A percentile compares a stretch with the other conserved stretches of the same genome.
These are phyloP conservation scores for Russula sp. DNA, from an alignment of 768 basidiomycete species.

Conservation along the genomic window DNA sequence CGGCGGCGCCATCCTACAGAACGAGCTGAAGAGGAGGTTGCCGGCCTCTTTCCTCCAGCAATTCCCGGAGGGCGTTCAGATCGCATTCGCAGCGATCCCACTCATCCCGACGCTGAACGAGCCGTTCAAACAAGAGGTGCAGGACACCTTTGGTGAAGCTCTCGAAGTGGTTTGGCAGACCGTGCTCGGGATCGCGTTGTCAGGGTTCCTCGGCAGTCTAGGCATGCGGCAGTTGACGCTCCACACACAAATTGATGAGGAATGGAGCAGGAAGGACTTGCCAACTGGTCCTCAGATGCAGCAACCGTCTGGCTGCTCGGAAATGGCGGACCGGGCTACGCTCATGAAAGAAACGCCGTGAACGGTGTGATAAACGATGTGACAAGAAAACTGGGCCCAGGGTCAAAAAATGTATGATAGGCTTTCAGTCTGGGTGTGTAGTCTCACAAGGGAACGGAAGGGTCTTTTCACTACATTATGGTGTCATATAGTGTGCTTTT, in stretches of 20 bases:
- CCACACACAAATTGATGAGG: slow-evolving; percentile 26
- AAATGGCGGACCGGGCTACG: not conserved
- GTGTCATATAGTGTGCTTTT: no score
- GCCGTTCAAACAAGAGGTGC: slow-evolving; percentile 25
- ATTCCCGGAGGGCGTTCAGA: slow-evolving; percentile 24
- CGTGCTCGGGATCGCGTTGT: slow-evolving; percentile 25
- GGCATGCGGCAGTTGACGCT: slow-evolving; percentile 27
- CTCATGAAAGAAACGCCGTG: not conserved
- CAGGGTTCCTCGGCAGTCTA: slow-evolving; percentile 27
- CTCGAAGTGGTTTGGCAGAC: slow-evolving; percentile 30
- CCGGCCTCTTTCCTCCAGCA: slow-evolving; percentile 25
- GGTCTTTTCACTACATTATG: no score
- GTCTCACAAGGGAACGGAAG: no score
- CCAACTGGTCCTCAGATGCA: not conserved
- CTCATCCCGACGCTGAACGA: slow-evolving; percentile 14
- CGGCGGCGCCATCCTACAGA: no score
- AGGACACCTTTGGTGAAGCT: slow-evolving; percentile 25
- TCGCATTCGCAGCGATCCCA: slow-evolving; percentile 27
- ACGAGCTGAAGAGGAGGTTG: no score
- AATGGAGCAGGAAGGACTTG: slow-evolving; percentile 25
- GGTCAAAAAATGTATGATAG: no score
- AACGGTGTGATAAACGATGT: not conserved
- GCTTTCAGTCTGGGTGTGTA: no score
- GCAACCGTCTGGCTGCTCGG: not conserved
- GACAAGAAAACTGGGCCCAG: no score